Conservation (phyloP, 192 early-diverging fungal genomes). For the Backusella australiensis region DNA sequence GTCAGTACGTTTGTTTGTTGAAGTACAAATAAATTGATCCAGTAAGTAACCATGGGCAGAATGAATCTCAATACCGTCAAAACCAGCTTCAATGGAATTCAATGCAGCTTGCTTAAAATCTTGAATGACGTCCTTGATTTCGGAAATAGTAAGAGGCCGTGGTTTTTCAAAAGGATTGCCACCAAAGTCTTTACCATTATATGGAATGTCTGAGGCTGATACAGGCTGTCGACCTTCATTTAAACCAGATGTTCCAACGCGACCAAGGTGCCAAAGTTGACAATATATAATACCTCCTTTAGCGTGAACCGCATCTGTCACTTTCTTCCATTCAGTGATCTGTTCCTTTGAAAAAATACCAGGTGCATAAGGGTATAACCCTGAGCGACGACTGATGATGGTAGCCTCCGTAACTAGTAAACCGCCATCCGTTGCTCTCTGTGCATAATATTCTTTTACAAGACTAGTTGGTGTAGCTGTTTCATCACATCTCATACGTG, state of each 20-base stretch:
- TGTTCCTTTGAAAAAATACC: slow-evolving; percentile 41
- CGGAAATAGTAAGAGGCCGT: slow-evolving; percentile 8
- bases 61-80: slow-evolving; percentile 89
- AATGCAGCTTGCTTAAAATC: slow-evolving; percentile 47
- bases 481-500: slow-evolving; percentile 10
- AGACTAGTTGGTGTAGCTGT: background rate
- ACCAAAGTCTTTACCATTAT: background rate
- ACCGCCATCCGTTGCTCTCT: slow-evolving; percentile 25
- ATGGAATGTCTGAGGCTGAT: slow-evolving; percentile 24
- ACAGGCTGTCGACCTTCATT: slow-evolving; percentile 9
- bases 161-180: slow-evolving; percentile 14
- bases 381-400: slow-evolving; percentile 5
- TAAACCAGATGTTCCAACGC: background rate
- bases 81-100: slow-evolving; percentile 76
- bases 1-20: slow-evolving; percentile 80
- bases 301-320: slow-evolving; percentile 54
- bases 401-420: slow-evolving; percentile 28
- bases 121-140: slow-evolving; percentile 7
- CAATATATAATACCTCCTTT: slow-evolving; percentile 54
- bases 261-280: slow-evolving; percentile 51
- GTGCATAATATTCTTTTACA: slow-evolving; percentile 21
- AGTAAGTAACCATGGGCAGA: slow-evolving; percentile 89
- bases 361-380: slow-evolving; percentile 22
- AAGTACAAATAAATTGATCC: slow-evolving; percentile 73
- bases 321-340: slow-evolving; percentile 46